phyloP scores from a whole-genome alignment of 768 basidiomycete species.

The Lentinula sp. region DNA sequence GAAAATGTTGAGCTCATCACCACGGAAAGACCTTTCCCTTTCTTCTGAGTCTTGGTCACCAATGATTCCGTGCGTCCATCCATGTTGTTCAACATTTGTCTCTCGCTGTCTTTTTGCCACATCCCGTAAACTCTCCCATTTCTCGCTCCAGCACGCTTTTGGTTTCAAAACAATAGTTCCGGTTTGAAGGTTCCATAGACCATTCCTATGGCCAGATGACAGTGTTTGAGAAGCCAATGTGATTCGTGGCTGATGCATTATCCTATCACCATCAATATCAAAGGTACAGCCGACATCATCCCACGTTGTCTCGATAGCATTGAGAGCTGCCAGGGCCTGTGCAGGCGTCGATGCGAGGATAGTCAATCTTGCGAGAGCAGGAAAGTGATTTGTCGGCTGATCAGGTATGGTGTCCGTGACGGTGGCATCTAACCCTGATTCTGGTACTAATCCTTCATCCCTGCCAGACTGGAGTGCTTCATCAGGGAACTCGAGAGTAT shows the following conservation, averaged over 20 bases:
- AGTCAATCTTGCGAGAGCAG: background rate
- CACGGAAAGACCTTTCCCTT: background rate
- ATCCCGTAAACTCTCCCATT: slow-evolving; percentile 4
- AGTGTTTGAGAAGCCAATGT: no score
- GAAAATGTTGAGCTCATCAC: background rate
- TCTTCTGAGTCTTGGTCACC: background rate
- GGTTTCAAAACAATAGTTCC: background rate
- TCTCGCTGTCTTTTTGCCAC: background rate
- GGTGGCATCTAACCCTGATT: background rate
- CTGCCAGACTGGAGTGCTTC: background rate
- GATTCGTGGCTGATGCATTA: no score
- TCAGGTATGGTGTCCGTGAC: background rate
- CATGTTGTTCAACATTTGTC: background rate
- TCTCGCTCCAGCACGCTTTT: background rate
- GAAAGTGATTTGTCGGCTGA: background rate
- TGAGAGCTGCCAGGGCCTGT: background rate
- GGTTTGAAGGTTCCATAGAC: background rate
- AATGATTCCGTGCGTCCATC: background rate
- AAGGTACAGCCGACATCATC: background rate
- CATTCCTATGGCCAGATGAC: background rate
- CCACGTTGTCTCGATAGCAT: background rate
- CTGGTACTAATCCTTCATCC: no score
- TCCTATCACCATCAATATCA: background rate
- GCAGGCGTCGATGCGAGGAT: background rate
- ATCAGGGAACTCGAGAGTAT: background rate